Evolutionary conservation across 768 basidiomycete genomes (phyloP).

Genomic region (Mycena vitilis): DNA sequence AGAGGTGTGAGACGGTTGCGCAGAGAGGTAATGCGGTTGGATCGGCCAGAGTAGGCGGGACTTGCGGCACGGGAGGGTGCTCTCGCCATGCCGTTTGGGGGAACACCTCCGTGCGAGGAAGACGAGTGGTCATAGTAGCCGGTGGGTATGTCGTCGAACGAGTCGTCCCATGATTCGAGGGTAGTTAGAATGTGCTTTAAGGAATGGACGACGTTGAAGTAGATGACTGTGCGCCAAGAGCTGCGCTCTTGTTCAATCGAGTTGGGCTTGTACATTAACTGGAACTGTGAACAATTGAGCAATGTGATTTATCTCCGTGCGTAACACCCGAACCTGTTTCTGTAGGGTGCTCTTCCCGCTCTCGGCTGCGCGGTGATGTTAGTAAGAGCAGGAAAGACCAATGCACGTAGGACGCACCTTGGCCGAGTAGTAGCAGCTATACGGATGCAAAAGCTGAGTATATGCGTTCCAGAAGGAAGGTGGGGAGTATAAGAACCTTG

Average conservation of each 20-base stretch:
- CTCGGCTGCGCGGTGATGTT: constrained; percentile 56
- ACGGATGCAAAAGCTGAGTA: constrained; percentile 43
- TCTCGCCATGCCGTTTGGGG: constrained; percentile 36
- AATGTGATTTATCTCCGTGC: too few relatives aligned
- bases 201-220: constrained; percentile 80
- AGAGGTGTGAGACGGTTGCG: constrained; percentile 71
- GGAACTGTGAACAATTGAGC: constrained; percentile 55
- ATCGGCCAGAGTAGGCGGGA: constrained; percentile 43
- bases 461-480: constrained; percentile 46
- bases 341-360: constrained; percentile 83
- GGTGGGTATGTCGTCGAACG: constrained; percentile 56
- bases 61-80: constrained; percentile 44
- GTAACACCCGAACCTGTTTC: constrained; percentile 52
- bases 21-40: constrained; percentile 60
- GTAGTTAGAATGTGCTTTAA: constrained; percentile 76
- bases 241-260: constrained; percentile 75
- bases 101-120: constrained; percentile 2
- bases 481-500: constrained; percentile 57
- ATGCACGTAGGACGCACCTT: constrained; percentile 41
- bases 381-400: background rate
- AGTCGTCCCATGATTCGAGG: constrained; percentile 72
- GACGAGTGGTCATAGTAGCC: constrained; percentile 30
- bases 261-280: constrained; percentile 82
- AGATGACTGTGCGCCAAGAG: constrained; percentile 81
- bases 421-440: constrained; percentile 79